Conservation (phyloP, 148 eudicot genomes). For the Pharnaceum exiguum region DNA sequence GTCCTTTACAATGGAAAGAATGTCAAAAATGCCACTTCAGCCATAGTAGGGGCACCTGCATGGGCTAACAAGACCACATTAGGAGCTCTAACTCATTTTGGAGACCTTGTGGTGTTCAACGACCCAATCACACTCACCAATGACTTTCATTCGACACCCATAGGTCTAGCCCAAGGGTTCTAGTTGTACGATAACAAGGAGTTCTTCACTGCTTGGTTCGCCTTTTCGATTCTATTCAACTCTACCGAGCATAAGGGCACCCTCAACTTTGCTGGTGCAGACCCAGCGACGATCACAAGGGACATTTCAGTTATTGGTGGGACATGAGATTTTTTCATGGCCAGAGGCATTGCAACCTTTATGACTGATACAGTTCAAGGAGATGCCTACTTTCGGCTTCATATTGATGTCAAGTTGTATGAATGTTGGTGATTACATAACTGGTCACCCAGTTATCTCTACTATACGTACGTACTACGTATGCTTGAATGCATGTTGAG, state of each 20-base stretch:
- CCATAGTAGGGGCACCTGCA: slow-evolving; percentile 45
- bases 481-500: no score
- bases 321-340: slow-evolving; percentile 77
- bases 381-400: slow-evolving; percentile 59
- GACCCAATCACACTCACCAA: slow-evolving; percentile 65
- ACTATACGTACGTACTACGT: no score
- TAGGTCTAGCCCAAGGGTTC: slow-evolving; percentile 69
- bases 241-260: slow-evolving; percentile 41
- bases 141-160: slow-evolving; percentile 42
- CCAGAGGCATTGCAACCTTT: slow-evolving; percentile 61
- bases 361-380: slow-evolving; percentile 58
- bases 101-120: slow-evolving; percentile 54
- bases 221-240: slow-evolving; percentile 49
- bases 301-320: slow-evolving; percentile 71
- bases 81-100: slow-evolving; percentile 37
- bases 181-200: slow-evolving; percentile 48
- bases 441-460: no score
- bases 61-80: slow-evolving; percentile 44
- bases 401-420: slow-evolving; percentile 51
- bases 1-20: slow-evolving; percentile 50
- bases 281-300: slow-evolving; percentile 56
- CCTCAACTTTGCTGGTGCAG: slow-evolving; percentile 59
- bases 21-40: slow-evolving; percentile 46
- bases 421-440: no score
- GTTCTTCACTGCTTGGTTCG: slow-evolving; percentile 50